Percentiles rank a stretch among this genome's conserved stretches.
Conservation (phyloP, 441 rosid species). For the Flueggea neowawraea region DNA sequence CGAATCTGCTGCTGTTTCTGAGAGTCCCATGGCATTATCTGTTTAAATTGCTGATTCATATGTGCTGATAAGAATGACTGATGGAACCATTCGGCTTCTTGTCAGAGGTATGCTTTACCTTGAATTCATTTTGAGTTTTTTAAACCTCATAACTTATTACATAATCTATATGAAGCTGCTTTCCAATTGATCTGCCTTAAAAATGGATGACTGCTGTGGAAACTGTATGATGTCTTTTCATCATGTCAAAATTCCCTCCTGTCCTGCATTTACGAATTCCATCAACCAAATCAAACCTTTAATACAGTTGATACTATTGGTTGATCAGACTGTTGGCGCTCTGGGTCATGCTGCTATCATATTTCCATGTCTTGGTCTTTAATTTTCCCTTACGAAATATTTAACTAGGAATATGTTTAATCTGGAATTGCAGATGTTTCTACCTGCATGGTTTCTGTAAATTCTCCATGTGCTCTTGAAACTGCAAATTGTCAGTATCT, state of each 20-base stretch:
- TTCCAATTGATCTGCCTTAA: no score
- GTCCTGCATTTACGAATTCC: no score
- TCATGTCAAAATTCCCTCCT: no score
- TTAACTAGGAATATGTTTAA: constrained; percentile 24
- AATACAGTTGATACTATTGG: no score
- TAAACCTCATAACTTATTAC: no score
- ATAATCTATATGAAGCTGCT: no score
- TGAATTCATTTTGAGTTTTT: neutral
- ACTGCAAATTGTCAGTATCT: constrained; percentile 59
- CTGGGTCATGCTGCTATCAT: no score
- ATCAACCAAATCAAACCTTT: no score
- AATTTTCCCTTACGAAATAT: constrained; percentile 3
- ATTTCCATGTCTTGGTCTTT: neutral
- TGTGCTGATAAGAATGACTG: constrained; percentile 85
- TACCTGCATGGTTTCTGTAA: constrained; percentile 75
- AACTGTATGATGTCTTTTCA: no score
- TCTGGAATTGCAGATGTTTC: constrained; percentile 72
- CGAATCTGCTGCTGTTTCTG: constrained; percentile 72
- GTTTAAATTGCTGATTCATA: constrained; percentile 98
- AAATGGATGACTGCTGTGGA: no score
- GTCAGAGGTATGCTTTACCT: constrained; percentile 71
- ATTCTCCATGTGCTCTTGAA: constrained; percentile 66
- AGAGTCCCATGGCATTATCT: constrained; percentile 60
- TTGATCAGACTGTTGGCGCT: no score
- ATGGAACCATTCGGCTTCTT: constrained; percentile 87